Conservation (phyloP, 148 eudicot species). For the Dysphania ambrosioides region DNA sequence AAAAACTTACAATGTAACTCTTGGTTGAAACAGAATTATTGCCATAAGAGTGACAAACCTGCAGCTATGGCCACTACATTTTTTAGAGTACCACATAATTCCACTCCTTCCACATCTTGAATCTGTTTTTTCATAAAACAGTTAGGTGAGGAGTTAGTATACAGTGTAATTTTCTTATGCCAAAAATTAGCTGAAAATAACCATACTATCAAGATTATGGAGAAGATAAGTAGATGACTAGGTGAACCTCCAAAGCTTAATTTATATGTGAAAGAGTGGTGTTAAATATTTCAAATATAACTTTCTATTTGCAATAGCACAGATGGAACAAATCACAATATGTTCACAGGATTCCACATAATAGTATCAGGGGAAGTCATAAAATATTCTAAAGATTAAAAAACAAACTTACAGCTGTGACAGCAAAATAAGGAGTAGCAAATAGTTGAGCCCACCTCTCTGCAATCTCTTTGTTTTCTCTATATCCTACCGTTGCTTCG, state of each 20-base stretch:
- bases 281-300: background rate
- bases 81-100: constrained; percentile 94
- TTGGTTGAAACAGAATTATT: background rate
- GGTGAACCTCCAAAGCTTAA: background rate
- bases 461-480: constrained; percentile 60
- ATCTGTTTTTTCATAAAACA: constrained; percentile 42
- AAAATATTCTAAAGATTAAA: background rate
- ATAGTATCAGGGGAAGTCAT: background rate
- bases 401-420: constrained; percentile 64
- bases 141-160: background rate
- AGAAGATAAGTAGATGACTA: background rate
- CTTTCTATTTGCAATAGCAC: background rate
- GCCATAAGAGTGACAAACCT: constrained; percentile 41
- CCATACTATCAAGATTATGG: background rate
- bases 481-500: constrained; percentile 88
- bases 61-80: constrained; percentile 95
- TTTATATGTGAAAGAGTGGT: background rate
- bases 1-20: background rate
- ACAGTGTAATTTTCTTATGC: background rate
- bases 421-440: constrained; percentile 69
- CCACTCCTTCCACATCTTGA: constrained; percentile 96
- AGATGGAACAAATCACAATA: background rate
- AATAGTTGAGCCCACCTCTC: constrained; percentile 86
- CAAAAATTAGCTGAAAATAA: background rate
- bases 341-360: background rate